Percentiles rank a stretch among this genome's conserved stretches.
Evolutionary conservation across 2,329 filamentous ascomycete genomes (phyloP).

Genomic region (Thyridium curvatum): DNA sequence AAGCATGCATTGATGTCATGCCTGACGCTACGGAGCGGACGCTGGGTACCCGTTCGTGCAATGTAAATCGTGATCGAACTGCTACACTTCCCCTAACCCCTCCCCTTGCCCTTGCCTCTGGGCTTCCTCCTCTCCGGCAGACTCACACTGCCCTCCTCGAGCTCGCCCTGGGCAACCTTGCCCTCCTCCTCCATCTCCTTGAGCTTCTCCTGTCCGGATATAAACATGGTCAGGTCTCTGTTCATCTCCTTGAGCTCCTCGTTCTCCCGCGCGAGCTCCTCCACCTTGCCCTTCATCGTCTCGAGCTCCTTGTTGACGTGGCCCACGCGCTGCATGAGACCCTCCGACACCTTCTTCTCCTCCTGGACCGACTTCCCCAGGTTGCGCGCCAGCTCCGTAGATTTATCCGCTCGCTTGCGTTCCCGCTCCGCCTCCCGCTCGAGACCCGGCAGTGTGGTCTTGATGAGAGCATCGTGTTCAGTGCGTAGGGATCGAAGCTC

Average conservation of each 20-base stretch:
- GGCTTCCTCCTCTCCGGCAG: conserved; percentile 45
- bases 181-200: conserved; percentile 61
- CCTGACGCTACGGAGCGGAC: too few relatives aligned
- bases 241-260: conserved; percentile 79
- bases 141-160: conserved; percentile 66
- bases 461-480: conserved; percentile 44
- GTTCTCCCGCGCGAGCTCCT: conserved; percentile 54
- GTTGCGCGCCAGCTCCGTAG: conserved; percentile 67
- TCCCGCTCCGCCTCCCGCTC: conserved; percentile 69
- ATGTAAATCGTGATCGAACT: background rate
- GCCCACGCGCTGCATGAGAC: conserved; percentile 75
- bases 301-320: conserved; percentile 61
- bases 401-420: conserved; percentile 61
- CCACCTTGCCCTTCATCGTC: conserved; percentile 48
- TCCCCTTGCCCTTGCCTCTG: conserved; percentile 34
- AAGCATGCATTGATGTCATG: too few relatives aligned
- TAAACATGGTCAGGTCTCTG: conserved; percentile 80
- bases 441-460: conserved; percentile 56
- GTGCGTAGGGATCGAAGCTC: conserved; percentile 46
- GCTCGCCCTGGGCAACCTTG: conserved; percentile 57
- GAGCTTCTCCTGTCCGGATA: conserved; percentile 76
- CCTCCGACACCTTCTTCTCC: conserved; percentile 78
- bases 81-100: conserved; percentile 40
- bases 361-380: conserved; percentile 74
- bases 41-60: too few relatives aligned